Conservation (phyloP, 169 alveolate genomes). For the Fabrea salina region DNA sequence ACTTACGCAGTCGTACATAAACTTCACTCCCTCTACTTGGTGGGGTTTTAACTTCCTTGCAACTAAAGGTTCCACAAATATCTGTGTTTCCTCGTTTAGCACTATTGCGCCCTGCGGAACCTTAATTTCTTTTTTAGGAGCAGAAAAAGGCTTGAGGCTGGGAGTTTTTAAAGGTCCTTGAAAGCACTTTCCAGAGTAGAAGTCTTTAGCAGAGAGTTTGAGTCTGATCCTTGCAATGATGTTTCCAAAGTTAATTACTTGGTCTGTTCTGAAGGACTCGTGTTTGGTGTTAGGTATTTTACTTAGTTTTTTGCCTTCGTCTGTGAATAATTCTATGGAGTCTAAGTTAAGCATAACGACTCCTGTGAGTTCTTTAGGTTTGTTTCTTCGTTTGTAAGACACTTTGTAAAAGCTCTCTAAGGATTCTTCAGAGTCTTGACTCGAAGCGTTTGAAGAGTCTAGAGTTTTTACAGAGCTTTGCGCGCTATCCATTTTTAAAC, state of each 20-base stretch:
- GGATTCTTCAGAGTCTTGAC: too few relatives aligned
- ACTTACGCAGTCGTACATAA: constrained; percentile 47
- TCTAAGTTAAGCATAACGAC: background rate
- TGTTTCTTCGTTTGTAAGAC: too few relatives aligned
- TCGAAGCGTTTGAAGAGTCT: too few relatives aligned
- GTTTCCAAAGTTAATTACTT: background rate
- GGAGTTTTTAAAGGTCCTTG: background rate
- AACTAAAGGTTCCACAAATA: constrained; percentile 10
- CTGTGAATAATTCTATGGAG: background rate
- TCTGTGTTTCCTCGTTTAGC: background rate
- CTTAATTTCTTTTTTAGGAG: background rate
- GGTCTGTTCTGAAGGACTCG: background rate
- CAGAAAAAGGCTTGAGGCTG: background rate
- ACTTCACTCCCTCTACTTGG: constrained; percentile 35
- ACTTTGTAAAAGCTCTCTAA: too few relatives aligned
- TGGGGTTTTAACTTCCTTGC: constrained; percentile 14
- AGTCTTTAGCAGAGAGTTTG: background rate
- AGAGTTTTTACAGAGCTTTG: too few relatives aligned
- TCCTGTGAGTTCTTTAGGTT: too few relatives aligned
- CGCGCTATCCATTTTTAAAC: too few relatives aligned
- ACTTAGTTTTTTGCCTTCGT: background rate
- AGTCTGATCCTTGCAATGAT: background rate
- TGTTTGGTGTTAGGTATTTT: background rate
- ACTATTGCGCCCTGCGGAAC: constrained; percentile 19
- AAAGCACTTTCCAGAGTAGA: background rate